A percentile compares a stretch with the other conserved stretches of the same genome.
These are phyloP conservation scores for Linum tenue DNA, from an alignment of 345 rosid genomes.

Conservation along the genomic window DNA sequence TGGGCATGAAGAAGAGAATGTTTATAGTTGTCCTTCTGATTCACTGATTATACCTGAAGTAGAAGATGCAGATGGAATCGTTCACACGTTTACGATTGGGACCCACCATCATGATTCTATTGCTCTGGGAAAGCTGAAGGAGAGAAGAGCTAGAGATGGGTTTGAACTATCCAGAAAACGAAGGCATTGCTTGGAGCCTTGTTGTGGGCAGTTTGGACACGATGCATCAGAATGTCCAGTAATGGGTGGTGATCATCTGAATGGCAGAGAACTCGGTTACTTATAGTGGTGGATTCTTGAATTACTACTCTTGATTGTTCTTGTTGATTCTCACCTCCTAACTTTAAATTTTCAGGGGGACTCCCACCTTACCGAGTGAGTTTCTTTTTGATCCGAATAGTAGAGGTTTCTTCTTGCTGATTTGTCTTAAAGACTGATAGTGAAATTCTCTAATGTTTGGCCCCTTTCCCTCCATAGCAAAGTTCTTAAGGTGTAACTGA, in stretches of 20 bases:
- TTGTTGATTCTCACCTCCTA: no score
- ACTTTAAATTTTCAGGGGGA: no score
- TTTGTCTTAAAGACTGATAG: not conserved
- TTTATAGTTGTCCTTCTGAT: constrained; percentile 33
- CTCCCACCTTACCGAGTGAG: not conserved
- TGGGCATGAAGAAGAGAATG: constrained; percentile 12
- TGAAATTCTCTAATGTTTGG: not conserved
- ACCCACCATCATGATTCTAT: constrained; percentile 25
- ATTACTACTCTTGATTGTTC: no score
- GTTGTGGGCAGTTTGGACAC: constrained; percentile 41
- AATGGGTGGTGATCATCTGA: constrained; percentile 28
- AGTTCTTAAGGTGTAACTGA: not conserved
- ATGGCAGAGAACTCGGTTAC: constrained; percentile 23
- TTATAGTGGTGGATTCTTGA: constrained; percentile 5
- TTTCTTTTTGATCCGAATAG: not conserved
- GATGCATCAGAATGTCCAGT: constrained; percentile 39
- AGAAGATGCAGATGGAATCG: constrained; percentile 39
- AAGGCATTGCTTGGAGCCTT: constrained; percentile 36
- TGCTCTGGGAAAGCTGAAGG: constrained; percentile 36
- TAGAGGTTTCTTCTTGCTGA: not conserved
- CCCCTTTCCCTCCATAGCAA: no score
- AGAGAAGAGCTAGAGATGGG: constrained; percentile 36
- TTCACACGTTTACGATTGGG: constrained; percentile 28
- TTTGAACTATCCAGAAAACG: constrained; percentile 29
- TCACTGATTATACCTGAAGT: constrained; percentile 38